Evolutionary conservation across 305 asterid species (phyloP).

Genomic region (Ruellia speciosa): DNA sequence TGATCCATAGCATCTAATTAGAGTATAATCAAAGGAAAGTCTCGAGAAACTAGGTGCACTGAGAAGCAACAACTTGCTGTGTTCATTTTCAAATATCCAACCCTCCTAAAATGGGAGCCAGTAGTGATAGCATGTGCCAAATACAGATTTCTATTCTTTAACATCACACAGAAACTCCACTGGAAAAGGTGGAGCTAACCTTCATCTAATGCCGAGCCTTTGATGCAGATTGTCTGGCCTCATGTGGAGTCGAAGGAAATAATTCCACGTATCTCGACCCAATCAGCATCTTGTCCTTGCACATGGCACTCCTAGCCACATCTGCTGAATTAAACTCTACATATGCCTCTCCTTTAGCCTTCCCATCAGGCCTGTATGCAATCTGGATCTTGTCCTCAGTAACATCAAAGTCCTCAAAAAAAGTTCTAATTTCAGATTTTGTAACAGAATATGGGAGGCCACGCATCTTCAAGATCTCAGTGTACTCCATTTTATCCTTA

Average conservation of each 20-base stretch:
- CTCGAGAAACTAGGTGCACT: not conserved
- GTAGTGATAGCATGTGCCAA: not conserved
- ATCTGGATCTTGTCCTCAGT: conserved; percentile 62
- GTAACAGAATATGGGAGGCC: conserved; percentile 79
- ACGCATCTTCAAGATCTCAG: conserved; percentile 69
- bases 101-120: not conserved
- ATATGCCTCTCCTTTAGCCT: conserved; percentile 87
- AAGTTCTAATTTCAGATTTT: conserved; percentile 56
- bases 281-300: conserved; percentile 76
- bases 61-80: not conserved
- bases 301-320: conserved; percentile 74
- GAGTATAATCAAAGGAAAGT: not conserved
- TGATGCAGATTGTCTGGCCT: conserved; percentile 60
- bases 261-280: conserved; percentile 85
- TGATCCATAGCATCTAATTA: too few relatives aligned
- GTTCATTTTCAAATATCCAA: not conserved
- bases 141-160: not conserved
- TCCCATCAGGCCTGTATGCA: conserved; percentile 68
- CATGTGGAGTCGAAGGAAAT: conserved; percentile 76
- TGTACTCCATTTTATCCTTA: conserved; percentile 70
- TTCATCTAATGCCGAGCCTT: conserved; percentile 41
- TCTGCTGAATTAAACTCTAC: conserved; percentile 68
- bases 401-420: conserved; percentile 57
- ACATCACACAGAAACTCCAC: not conserved
- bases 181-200: not conserved